Conservation (phyloP, 495 filamentous ascomycete species). For the Chaetomium tenue region DNA sequence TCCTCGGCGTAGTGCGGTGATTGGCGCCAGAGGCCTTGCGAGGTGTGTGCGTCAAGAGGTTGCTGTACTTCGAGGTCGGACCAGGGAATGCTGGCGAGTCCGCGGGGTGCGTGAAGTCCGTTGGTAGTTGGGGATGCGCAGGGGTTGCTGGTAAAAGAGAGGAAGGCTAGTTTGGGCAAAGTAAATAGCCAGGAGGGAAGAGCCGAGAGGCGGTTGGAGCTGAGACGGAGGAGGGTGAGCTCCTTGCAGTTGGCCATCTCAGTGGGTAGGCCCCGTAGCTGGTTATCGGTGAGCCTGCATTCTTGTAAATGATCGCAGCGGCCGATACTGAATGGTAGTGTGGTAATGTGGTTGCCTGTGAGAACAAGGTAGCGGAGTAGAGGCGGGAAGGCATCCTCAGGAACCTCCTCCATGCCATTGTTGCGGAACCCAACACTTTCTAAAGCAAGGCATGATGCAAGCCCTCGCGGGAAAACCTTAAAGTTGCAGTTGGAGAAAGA, state of each 20-base stretch:
- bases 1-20: conserved; percentile 33
- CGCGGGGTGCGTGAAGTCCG: conserved; percentile 25
- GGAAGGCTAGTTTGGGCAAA: conserved; percentile 45
- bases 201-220: conserved; percentile 38
- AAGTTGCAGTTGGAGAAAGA: conserved; percentile 50
- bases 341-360: conserved; percentile 41
- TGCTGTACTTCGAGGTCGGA: conserved; percentile 36
- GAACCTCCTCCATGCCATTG: conserved; percentile 45
- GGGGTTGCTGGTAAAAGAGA: conserved; percentile 49
- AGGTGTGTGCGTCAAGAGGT: conserved; percentile 41
- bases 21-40: conserved; percentile 37
- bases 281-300: conserved; percentile 47
- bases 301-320: conserved; percentile 42
- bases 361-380: conserved; percentile 47
- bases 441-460: conserved; percentile 42
- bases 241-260: conserved; percentile 45
- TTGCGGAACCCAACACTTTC: conserved; percentile 49
- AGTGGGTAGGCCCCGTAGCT: conserved; percentile 35
- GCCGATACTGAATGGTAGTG: conserved; percentile 42
- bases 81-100: conserved; percentile 42
- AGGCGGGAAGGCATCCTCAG: conserved; percentile 43
- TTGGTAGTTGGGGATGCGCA: conserved; percentile 31
- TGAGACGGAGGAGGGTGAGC: conserved; percentile 43
- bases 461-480: conserved; percentile 40
- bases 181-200: conserved; percentile 45